Percentiles rank a stretch among this genome's conserved stretches.
phyloP scores from a whole-genome alignment of 177 flowering plant species.

The Vitis hybrid region DNA sequence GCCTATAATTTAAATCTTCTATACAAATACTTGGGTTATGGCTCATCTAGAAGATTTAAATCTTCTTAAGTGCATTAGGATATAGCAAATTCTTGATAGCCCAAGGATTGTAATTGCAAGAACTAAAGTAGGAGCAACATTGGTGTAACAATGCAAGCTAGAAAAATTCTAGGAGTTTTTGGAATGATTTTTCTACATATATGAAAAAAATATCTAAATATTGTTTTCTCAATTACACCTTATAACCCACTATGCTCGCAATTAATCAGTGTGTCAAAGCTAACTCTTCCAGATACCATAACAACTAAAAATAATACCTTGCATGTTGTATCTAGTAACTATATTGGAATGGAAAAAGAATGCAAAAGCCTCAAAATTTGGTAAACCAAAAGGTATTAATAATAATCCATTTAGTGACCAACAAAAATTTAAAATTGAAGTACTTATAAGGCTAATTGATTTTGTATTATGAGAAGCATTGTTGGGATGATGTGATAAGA shows the following conservation, averaged over 20 bases:
- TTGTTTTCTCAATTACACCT: slow-evolving; percentile 97
- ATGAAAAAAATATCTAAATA: slow-evolving; percentile 18
- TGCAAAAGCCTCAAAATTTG: neutral
- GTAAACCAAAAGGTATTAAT: neutral
- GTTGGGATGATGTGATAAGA: too few species aligned
- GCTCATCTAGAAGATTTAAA: too few species aligned
- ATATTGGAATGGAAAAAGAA: slow-evolving; percentile 49
- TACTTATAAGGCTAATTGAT: neutral
- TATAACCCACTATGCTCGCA: slow-evolving; percentile 86
- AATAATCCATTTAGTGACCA: neutral
- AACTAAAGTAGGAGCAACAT: too few species aligned
- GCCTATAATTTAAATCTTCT: too few species aligned
- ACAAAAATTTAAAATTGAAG: neutral
- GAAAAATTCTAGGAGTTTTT: too few species aligned
- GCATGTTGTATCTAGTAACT: slow-evolving; percentile 69
- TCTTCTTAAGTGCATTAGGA: too few species aligned
- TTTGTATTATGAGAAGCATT: too few species aligned
- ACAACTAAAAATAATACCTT: slow-evolving; percentile 83
- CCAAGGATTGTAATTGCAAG: too few species aligned
- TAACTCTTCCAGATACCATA: slow-evolving; percentile 82
- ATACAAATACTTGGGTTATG: too few species aligned
- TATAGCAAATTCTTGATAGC: too few species aligned
- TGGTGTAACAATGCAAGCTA: too few species aligned
- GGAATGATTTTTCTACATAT: too few species aligned
- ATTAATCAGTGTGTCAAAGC: slow-evolving; percentile 81